These are phyloP conservation scores for Miamiensis avidus DNA, from an alignment of 169 alveolate genomes.

Conservation along the genomic window DNA sequence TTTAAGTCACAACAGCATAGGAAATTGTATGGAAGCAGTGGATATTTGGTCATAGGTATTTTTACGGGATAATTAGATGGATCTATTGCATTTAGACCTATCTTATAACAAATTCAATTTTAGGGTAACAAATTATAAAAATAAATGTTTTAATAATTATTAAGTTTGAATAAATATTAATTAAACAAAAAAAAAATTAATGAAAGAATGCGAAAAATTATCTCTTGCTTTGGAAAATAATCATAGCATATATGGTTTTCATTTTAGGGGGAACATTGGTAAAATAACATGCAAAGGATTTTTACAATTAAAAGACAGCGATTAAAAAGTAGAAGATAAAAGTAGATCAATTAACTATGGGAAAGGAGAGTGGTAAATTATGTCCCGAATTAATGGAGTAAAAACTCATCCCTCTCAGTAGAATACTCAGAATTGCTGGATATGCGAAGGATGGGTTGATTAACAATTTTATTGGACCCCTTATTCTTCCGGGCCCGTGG, in stretches of 20 bases:
- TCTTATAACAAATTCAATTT: conserved; percentile 42
- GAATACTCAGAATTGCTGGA: conserved; percentile 51
- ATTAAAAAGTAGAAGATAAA: not conserved
- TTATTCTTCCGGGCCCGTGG: conserved; percentile 23
- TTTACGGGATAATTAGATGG: too few species aligned
- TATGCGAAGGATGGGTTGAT: conserved; percentile 49
- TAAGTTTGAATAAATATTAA: too few species aligned
- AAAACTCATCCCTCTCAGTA: too few species aligned
- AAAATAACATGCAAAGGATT: conserved; percentile 15
- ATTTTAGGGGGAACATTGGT: conserved; percentile 24
- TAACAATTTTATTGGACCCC: conserved; percentile 33
- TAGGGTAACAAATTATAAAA: not conserved
- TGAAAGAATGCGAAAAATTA: not conserved
- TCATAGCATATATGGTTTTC: conserved; percentile 41
- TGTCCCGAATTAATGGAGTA: too few species aligned
- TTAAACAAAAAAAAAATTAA: not conserved
- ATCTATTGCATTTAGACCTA: conserved; percentile 40
- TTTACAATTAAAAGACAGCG: not conserved
- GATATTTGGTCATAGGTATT: too few species aligned
- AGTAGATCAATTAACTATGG: conserved; percentile 7
- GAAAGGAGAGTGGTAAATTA: not conserved
- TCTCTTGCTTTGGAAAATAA: conserved; percentile 13
- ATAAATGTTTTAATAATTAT: not conserved
- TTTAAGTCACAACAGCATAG: too few species aligned
- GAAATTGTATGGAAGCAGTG: too few species aligned